Base-by-base conservation (phyloP, 805 yeast genomes). In the Yarrowia sp. region DNA sequence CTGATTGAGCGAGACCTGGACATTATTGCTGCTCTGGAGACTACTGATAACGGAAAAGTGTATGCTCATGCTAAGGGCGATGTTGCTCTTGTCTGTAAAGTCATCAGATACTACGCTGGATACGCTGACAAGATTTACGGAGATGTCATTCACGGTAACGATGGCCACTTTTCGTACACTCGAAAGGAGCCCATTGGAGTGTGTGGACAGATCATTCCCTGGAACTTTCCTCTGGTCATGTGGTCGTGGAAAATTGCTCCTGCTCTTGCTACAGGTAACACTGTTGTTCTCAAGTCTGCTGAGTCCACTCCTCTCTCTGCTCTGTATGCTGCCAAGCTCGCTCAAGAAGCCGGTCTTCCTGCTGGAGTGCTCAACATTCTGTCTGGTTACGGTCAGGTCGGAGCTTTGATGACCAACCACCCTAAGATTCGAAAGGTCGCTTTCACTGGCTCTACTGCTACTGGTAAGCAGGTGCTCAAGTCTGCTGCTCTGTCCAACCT, bases 361-460 rank as follows among this genome's bases (percentile, higher is more conserved):
- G 81, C 89, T 8, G 93, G 92, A 67, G 88, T 86, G 35, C 82
- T 88, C 68, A 89, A 88, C 76, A 83, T 90, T 55, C 74, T 89
- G 65, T 82, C 87, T 60, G 96, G 90, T 1, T 81, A 76, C 69
- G 96, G 96, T 62, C 75, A 81, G 47, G 82, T 78, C 64, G 96
- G 96, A 62, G 80, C 83, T 65, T 84, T 85, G 0, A 75, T 90
- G 69, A 85, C 91, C 3, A 67, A 77, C 10, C 95, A 88, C 75
- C 74, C 78, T 66, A 85, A 80, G 58, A 86, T 92, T 71, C 87
- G 88, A 78, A 92, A 92, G 82, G 82, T 92, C 73, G 96, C 97
- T 6, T 92, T 92, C 79, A 92, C 98, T 64, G 98, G 98, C 69
- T 91, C 97, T 38, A 91, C 97, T 55, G 90, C 87, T 50, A 87